Evolutionary conservation across 2,329 filamentous ascomycete genomes (phyloP).

Genomic region (Penicillium brasilianum): DNA sequence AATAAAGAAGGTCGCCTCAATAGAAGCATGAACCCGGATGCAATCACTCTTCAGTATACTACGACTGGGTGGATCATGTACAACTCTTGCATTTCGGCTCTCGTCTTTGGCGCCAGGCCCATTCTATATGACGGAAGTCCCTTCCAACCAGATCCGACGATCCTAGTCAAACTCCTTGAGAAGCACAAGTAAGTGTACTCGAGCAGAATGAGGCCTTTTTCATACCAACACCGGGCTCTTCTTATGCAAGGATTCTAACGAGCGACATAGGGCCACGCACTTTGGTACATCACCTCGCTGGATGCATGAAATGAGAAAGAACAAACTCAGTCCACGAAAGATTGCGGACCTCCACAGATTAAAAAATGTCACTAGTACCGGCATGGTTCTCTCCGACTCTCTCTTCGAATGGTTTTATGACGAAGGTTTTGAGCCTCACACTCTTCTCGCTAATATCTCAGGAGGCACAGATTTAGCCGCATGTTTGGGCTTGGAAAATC

Average conservation of each 20-base stretch:
- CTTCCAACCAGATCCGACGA: constrained; percentile 69
- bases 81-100: constrained; percentile 61
- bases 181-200: constrained; percentile 44
- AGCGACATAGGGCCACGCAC: constrained; percentile 64
- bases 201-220: background rate
- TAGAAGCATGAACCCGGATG: constrained; percentile 48
- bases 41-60: constrained; percentile 62
- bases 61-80: constrained; percentile 91
- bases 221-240: too few relatives aligned
- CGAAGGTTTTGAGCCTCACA: constrained; percentile 66
- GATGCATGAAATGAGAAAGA: constrained; percentile 73
- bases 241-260: background rate
- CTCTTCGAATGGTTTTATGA: constrained; percentile 82
- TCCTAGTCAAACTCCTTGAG: constrained; percentile 67
- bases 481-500: constrained; percentile 60
- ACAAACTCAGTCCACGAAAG: constrained; percentile 64
- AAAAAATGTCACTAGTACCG: constrained; percentile 69
- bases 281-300: constrained; percentile 77
- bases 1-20: constrained; percentile 66
- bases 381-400: constrained; percentile 78
- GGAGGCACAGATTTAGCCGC: constrained; percentile 75
- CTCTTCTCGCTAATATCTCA: constrained; percentile 74
- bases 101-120: constrained; percentile 64
- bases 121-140: constrained; percentile 82
- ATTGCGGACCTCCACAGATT: constrained; percentile 67